Conservation (phyloP, 2,329 filamentous ascomycete species). For the Fusarium sterilihyphosum region DNA sequence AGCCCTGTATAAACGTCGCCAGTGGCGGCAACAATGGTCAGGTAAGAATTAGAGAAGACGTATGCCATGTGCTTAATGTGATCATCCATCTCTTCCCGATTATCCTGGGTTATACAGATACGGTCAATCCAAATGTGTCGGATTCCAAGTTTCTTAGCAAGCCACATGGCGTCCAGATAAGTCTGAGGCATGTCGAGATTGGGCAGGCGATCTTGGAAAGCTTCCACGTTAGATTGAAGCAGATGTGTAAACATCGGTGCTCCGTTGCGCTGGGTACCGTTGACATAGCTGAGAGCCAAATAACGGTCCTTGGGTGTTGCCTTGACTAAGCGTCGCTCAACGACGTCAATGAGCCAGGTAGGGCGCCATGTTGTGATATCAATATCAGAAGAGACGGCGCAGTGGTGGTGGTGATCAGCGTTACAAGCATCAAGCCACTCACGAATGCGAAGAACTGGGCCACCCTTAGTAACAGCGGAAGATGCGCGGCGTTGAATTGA, state of each 20-base stretch:
- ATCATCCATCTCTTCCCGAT: slow-evolving; percentile 51
- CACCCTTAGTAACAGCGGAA: slow-evolving; percentile 45
- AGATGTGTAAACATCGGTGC: slow-evolving; percentile 46
- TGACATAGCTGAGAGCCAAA: slow-evolving; percentile 59
- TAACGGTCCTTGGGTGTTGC: slow-evolving; percentile 54
- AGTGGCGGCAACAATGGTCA: slow-evolving; percentile 57
- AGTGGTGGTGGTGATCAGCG: slow-evolving; percentile 54
- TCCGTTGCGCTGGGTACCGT: slow-evolving; percentile 47
- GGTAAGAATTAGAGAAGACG: slow-evolving; percentile 56
- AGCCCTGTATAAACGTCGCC: slow-evolving; percentile 53
- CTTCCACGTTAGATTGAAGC: slow-evolving; percentile 50
- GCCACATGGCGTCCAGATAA: slow-evolving; percentile 56
- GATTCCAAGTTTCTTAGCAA: slow-evolving; percentile 55
- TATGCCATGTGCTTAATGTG: slow-evolving; percentile 57
- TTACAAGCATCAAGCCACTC: slow-evolving; percentile 58
- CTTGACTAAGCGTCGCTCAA: slow-evolving; percentile 52
- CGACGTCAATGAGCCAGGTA: slow-evolving; percentile 54
- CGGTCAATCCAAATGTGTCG: slow-evolving; percentile 59
- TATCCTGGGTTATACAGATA: slow-evolving; percentile 58
- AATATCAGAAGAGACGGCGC: slow-evolving; percentile 42
- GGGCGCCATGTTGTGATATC: slow-evolving; percentile 51
- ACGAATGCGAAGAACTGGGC: slow-evolving; percentile 52
- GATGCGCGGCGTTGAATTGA: slow-evolving; percentile 47
- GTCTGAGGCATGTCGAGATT: slow-evolving; percentile 54
- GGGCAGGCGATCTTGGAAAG: slow-evolving; percentile 48